phyloP scores from a whole-genome alignment of 129 eudicot species.

The Lactuca saligna region DNA sequence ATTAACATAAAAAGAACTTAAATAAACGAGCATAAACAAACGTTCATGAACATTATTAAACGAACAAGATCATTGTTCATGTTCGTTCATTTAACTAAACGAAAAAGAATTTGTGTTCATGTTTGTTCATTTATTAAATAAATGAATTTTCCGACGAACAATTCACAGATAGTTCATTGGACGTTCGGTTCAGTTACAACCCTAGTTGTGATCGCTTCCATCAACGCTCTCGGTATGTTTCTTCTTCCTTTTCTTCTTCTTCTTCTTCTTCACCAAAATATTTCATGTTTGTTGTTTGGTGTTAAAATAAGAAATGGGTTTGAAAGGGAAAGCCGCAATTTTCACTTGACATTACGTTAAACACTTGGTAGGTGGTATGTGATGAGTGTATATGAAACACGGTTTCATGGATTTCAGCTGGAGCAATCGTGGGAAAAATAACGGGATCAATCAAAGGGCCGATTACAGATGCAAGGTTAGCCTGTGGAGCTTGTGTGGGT shows the following conservation, averaged over 20 bases:
- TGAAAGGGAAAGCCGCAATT: no score
- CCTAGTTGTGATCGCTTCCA: constrained; percentile 29
- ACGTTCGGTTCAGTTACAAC: no score
- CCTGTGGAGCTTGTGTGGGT: constrained; percentile 72
- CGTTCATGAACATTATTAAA: no score
- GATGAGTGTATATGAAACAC: background rate
- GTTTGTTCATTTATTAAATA: no score
- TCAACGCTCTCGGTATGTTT: constrained; percentile 52
- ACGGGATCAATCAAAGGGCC: constrained; percentile 81
- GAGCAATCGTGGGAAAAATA: constrained; percentile 61
- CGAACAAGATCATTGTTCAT: no score
- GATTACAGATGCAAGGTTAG: constrained; percentile 67
- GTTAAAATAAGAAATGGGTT: background rate
- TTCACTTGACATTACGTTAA: constrained; percentile 11
- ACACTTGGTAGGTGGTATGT: constrained; percentile 12
- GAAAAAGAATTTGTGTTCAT: no score
- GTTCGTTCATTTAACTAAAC: no score
- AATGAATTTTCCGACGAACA: no score
- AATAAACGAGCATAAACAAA: no score
- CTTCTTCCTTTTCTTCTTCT: background rate
- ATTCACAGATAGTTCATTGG: no score
- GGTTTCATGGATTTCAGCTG: constrained; percentile 41
- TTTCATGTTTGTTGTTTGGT: background rate
- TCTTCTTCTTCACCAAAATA: background rate
- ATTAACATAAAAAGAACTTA: no score